Evolutionary conservation across 352 stramenopile species (phyloP).

Genomic region (Blastocystis hominis): DNA sequence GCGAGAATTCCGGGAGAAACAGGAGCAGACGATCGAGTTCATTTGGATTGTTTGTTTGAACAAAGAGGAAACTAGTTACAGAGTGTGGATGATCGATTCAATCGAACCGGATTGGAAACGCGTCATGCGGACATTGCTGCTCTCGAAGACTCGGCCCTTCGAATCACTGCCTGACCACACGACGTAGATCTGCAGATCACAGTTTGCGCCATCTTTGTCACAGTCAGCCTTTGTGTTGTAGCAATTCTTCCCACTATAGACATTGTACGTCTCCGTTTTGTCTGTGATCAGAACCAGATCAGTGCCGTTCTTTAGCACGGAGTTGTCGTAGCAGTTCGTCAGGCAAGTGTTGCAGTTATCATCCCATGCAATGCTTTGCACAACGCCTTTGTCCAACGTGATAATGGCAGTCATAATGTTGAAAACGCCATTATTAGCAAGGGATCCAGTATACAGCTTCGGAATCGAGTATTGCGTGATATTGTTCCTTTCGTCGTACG

Average conservation of each 20-base stretch:
- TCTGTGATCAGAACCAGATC: slow-evolving; percentile 1
- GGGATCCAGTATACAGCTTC: slow-evolving; percentile 19
- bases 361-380: slow-evolving; percentile 60
- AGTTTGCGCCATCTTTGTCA: slow-evolving; percentile 22
- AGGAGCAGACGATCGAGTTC: slow-evolving; percentile 1
- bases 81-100: background rate
- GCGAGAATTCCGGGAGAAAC: background rate
- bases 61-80: background rate
- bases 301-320: slow-evolving; percentile 43
- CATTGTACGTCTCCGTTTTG: background rate
- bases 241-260: slow-evolving; percentile 37
- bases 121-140: slow-evolving; percentile 57
- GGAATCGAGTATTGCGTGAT: slow-evolving; percentile 56
- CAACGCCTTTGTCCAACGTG: slow-evolving; percentile 58
- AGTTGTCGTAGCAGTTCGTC: slow-evolving; percentile 19
- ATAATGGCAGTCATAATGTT: slow-evolving; percentile 61
- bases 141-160: slow-evolving; percentile 60
- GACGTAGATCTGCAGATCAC: slow-evolving; percentile 61
- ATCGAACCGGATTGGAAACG: slow-evolving; percentile 57
- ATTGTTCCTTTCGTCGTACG: background rate
- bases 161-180: slow-evolving; percentile 61
- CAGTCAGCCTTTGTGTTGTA: slow-evolving; percentile 3
- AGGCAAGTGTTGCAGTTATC: slow-evolving; percentile 62
- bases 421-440: slow-evolving; percentile 19
- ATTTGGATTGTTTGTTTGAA: background rate